phyloP scores from a whole-genome alignment of 495 filamentous ascomycete species.

The Penicillium alfredii region DNA sequence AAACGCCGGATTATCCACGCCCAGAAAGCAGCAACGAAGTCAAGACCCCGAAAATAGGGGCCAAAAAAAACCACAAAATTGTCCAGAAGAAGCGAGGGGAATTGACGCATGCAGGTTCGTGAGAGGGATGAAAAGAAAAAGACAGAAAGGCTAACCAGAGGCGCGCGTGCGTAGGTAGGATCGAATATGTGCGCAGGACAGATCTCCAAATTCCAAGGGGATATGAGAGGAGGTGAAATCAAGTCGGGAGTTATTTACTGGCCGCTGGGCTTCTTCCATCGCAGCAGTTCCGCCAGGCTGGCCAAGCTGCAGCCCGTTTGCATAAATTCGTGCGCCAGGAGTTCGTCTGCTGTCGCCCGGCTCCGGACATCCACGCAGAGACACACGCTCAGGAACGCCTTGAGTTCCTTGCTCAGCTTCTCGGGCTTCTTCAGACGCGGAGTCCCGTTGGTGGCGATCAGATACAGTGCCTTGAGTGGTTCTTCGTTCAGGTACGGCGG shows the following conservation, averaged over 20 bases:
- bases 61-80: slow-evolving; percentile 10
- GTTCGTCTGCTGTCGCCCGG: slow-evolving; percentile 82
- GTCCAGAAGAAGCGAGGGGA: slow-evolving; percentile 1
- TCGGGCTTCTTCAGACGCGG: slow-evolving; percentile 95
- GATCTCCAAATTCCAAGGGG: slow-evolving; percentile 11
- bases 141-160: slow-evolving; percentile 17
- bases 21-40: slow-evolving; percentile 25
- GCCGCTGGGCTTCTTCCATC: slow-evolving; percentile 52
- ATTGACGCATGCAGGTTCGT: slow-evolving; percentile 11
- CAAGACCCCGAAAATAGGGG: too few species aligned
- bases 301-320: slow-evolving; percentile 59
- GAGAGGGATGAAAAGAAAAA: slow-evolving; percentile 6
- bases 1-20: slow-evolving; percentile 36
- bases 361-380: slow-evolving; percentile 94
- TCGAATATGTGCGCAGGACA: slow-evolving; percentile 31
- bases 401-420: slow-evolving; percentile 92
- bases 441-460: slow-evolving; percentile 97
- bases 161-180: slow-evolving; percentile 25
- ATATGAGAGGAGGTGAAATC: not conserved
- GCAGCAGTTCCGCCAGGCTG: slow-evolving; percentile 78
- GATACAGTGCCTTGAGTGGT: slow-evolving; percentile 88
- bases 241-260: slow-evolving; percentile 22
- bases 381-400: slow-evolving; percentile 91
- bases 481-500: slow-evolving; percentile 97
- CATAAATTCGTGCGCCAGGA: slow-evolving; percentile 77